Percentiles rank a stretch among this genome's conserved stretches.
phyloP scores from a whole-genome alignment of 192 early-diverging fungal genomes.

The Coemansia sp. region DNA sequence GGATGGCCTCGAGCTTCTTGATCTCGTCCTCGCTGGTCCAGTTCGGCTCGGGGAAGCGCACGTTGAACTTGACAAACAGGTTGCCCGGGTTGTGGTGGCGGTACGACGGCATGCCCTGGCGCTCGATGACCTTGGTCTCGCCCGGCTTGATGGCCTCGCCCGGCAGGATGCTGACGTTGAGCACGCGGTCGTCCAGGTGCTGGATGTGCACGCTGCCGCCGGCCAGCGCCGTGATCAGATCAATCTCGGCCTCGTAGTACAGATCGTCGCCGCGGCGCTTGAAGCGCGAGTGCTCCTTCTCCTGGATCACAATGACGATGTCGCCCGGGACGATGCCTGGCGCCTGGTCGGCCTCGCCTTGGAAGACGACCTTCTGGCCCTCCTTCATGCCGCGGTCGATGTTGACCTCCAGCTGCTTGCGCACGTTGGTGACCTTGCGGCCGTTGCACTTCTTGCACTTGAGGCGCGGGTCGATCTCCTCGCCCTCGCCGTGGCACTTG shows the following conservation, averaged over 20 bases:
- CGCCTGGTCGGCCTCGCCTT: conserved; percentile 93
- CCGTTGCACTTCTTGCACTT: conserved; percentile 88
- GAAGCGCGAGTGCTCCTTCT: conserved; percentile 91
- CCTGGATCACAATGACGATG: conserved; percentile 93
- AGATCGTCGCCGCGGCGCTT: conserved; percentile 91
- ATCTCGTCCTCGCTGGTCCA: conserved; percentile 69
- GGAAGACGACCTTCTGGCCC: conserved; percentile 91
- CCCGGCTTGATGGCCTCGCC: conserved; percentile 95
- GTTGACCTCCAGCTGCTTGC: conserved; percentile 96
- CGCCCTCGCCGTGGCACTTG: conserved; percentile 85
- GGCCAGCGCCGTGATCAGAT: conserved; percentile 89
- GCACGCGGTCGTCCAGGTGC: conserved; percentile 88
- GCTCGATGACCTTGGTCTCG: conserved; percentile 76
- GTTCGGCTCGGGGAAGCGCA: conserved; percentile 86
- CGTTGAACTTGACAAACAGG: conserved; percentile 87
- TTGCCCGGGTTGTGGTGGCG: conserved; percentile 86
- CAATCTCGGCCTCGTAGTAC: conserved; percentile 88
- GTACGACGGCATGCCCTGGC: conserved; percentile 95
- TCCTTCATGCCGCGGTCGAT: conserved; percentile 98
- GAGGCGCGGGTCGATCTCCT: conserved; percentile 85
- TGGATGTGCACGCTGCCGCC: conserved; percentile 89
- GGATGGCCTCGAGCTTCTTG: conserved; percentile 67
- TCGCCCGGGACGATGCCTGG: conserved; percentile 95
- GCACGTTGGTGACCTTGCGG: conserved; percentile 78
- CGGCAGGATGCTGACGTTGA: conserved; percentile 84